Base-by-base conservation (phyloP, 2,329 filamentous ascomycete genomes). In the Fusarium foetens region DNA sequence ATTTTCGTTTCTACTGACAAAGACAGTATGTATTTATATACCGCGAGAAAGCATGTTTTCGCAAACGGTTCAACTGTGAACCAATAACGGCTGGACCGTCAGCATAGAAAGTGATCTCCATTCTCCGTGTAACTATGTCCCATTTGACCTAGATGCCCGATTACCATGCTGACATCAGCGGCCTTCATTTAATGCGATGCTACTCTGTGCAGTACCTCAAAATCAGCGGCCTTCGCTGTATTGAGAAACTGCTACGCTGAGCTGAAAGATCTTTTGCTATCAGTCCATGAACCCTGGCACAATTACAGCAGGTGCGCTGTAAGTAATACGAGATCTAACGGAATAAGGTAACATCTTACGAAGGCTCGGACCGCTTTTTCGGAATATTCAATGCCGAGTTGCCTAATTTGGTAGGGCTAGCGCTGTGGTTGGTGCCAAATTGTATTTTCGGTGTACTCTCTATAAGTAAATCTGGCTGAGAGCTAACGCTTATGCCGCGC, bases 11-110 rank as follows among this genome's bases (percentile, higher is more conserved):
- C 12, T n/a, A 21, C 6, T 7, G 7, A 7, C 3, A 10, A 35
- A 14, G 3, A 10, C 3, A n/a, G 1, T 6, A 10, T 11, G 21
- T 36, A 29, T 23, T 57, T 57, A 57, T 48, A 36, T 14, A 8
- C 2, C 6, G 2, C 3, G 3, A 11, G 23, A 25, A 21, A 13
- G 5, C 1, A 17, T 25, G 2, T 7, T 48, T 35, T 27, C 6
- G 2, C 8, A 19, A n/a, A 35, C 3, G 3, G 1, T 4, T 4
- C 1, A 27, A 33, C 4, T 33, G 4, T 16, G 3, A n/a, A 27
- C 17, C 53, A 35, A 35, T 17, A 11, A 27, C 3, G 1, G 17
- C 39, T 46, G 1, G 38, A 13, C 27, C 9, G 13, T 12, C n/a
- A 13, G 29, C 1, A 12, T 1, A 12, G 27, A 21, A 35, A 11